A percentile compares a stretch with the other conserved stretches of the same genome.
These are phyloP conservation scores for Cercospora nicotianae DNA, from an alignment of 2,329 filamentous ascomycete genomes.

Conservation along the genomic window DNA sequence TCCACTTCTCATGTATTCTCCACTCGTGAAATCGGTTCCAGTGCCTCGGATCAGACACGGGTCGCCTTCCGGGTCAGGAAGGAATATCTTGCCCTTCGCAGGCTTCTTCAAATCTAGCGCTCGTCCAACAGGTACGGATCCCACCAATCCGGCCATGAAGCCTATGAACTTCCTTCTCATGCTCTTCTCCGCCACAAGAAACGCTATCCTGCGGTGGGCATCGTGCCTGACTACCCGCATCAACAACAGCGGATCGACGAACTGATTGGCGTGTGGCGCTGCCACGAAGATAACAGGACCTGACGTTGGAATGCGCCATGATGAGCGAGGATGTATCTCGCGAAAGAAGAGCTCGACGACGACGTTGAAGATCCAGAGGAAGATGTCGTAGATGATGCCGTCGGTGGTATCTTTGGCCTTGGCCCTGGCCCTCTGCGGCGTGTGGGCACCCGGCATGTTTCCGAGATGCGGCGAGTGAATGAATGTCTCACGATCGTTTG, in stretches of 20 bases:
- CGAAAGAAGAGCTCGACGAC: slow-evolving; percentile 96
- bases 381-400: slow-evolving; percentile 63
- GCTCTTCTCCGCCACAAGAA: slow-evolving; percentile 92
- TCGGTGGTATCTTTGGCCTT: slow-evolving; percentile 32
- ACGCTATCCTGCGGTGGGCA: slow-evolving; percentile 82
- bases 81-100: slow-evolving; percentile 76
- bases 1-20: slow-evolving; percentile 73
- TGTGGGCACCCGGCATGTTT: slow-evolving; percentile 8
- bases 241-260: slow-evolving; percentile 90
- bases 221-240: slow-evolving; percentile 88
- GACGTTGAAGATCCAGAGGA: slow-evolving; percentile 75
- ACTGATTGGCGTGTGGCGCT: slow-evolving; percentile 96
- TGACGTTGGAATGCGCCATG: slow-evolving; percentile 87
- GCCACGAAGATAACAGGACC: slow-evolving; percentile 94
- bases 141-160: slow-evolving; percentile 77
- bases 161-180: slow-evolving; percentile 89
- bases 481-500: neutral
- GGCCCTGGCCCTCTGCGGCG: slow-evolving; percentile 13
- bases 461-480: neutral
- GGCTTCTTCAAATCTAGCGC: slow-evolving; percentile 86
- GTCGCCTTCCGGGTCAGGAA: slow-evolving; percentile 83
- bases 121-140: slow-evolving; percentile 88
- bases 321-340: slow-evolving; percentile 90
- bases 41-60: slow-evolving; percentile 77
- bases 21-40: slow-evolving; percentile 75